Percentiles rank a stretch among this genome's conserved stretches.
Evolutionary conservation across 495 filamentous ascomycete genomes (phyloP).

Genomic region (Daldinia grandis): DNA sequence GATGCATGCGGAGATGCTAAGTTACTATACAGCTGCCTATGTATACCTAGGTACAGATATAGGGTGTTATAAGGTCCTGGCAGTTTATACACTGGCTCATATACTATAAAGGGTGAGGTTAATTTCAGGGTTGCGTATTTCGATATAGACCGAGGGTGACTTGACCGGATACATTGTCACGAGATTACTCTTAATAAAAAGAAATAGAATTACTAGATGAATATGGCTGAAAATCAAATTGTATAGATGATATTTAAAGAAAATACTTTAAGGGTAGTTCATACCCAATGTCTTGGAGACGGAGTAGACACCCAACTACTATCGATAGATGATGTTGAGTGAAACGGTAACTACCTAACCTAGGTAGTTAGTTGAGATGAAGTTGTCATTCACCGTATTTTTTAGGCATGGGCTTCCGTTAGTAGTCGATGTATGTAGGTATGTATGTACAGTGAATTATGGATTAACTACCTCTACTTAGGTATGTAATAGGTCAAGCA

Average conservation of each 20-base stretch:
- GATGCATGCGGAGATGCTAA: conserved; percentile 12
- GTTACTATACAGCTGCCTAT: conserved; percentile 11
- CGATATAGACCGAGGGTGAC: background rate
- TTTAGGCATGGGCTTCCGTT: background rate
- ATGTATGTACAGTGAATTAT: too few relatives aligned
- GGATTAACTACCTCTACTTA: too few relatives aligned
- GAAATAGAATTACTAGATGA: background rate
- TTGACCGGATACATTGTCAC: background rate
- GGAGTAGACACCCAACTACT: background rate
- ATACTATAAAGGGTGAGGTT: conserved; percentile 13
- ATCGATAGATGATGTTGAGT: background rate
- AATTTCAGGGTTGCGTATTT: background rate
- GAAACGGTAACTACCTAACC: too few relatives aligned
- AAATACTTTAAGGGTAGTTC: background rate
- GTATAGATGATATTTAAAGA: background rate
- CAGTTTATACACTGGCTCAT: conserved; percentile 11
- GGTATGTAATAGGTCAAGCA: background rate
- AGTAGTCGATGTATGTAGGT: background rate
- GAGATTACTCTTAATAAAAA: conserved; percentile 4
- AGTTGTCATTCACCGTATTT: background rate
- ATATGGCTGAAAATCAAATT: background rate
- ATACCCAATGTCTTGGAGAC: conserved; percentile 1
- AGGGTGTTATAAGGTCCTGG: conserved; percentile 16
- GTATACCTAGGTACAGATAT: background rate
- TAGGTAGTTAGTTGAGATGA: background rate